A percentile compares a stretch with the other conserved stretches of the same genome.
Conservation (phyloP, 352 stramenopile species). For the Globisporangium recalcitrans region DNA sequence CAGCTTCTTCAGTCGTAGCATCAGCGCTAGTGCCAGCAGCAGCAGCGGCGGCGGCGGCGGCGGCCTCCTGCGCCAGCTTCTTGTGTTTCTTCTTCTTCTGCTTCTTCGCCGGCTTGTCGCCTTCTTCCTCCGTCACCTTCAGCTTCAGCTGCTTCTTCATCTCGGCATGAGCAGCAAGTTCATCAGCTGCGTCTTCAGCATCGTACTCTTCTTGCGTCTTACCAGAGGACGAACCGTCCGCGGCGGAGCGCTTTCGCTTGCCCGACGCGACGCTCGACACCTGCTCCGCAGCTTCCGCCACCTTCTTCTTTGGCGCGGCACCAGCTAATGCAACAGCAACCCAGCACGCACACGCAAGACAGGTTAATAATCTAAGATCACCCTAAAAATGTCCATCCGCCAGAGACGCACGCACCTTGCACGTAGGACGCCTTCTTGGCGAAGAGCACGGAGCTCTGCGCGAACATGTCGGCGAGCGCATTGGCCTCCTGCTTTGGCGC, state of each 20-base stretch:
- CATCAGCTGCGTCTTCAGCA: neutral
- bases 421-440: conserved; percentile 62
- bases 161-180: conserved; percentile 8
- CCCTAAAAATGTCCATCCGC: too few species aligned
- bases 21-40: neutral
- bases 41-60: conserved; percentile 3
- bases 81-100: conserved; percentile 37
- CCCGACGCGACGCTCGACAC: neutral
- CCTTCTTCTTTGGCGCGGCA: conserved; percentile 1
- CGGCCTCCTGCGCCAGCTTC: conserved; percentile 15
- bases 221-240: neutral
- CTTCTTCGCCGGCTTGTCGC: conserved; percentile 25
- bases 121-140: conserved; percentile 5
- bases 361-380: neutral
- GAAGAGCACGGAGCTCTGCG: conserved; percentile 52
- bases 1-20: conserved; percentile 6
- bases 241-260: conserved; percentile 16
- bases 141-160: conserved; percentile 22
- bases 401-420: conserved; percentile 11
- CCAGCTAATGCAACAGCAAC: neutral
- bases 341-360: neutral
- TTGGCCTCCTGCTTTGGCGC: conserved; percentile 19
- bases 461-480: conserved; percentile 49
- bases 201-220: conserved; percentile 15
- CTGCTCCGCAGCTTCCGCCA: conserved; percentile 9